Evolutionary conservation across 805 yeast genomes (phyloP).

Genomic region (Saturnispora ahearnii): DNA sequence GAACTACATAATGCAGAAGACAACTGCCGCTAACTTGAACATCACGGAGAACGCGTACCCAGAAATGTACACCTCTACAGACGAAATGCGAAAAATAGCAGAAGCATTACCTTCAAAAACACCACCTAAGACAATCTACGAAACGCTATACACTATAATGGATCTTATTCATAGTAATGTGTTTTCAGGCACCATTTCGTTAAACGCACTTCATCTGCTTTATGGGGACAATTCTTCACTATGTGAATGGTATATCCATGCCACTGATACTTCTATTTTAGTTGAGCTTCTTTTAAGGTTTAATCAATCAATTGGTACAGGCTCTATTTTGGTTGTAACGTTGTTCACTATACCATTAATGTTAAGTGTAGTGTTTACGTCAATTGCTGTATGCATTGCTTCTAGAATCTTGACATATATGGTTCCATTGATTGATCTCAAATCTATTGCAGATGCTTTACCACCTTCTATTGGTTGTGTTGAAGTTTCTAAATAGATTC

Average conservation of each 20-base stretch:
- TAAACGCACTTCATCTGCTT: not conserved
- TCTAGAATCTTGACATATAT: not conserved
- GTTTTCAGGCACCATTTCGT: not conserved
- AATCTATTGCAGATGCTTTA: slow-evolving; percentile 23
- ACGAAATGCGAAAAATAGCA: not conserved
- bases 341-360: slow-evolving; percentile 4
- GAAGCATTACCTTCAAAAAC: not conserved
- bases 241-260: not conserved
- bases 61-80: not conserved
- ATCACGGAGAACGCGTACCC: not conserved
- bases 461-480: slow-evolving; percentile 29
- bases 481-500: slow-evolving; percentile 12
- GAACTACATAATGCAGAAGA: not conserved
- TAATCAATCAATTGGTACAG: not conserved
- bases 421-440: not conserved
- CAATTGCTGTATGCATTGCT: not conserved
- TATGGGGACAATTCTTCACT: not conserved
- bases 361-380: slow-evolving; percentile 1
- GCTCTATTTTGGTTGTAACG: not conserved
- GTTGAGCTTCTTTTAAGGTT: no score
- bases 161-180: not conserved
- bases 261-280: not conserved
- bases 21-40: not conserved
- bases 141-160: not conserved
- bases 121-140: not conserved